Percentiles rank a stretch among this genome's conserved stretches.
These are phyloP conservation scores for Apiosordaria backusii DNA, from an alignment of 495 filamentous ascomycete species.

Conservation along the genomic window DNA sequence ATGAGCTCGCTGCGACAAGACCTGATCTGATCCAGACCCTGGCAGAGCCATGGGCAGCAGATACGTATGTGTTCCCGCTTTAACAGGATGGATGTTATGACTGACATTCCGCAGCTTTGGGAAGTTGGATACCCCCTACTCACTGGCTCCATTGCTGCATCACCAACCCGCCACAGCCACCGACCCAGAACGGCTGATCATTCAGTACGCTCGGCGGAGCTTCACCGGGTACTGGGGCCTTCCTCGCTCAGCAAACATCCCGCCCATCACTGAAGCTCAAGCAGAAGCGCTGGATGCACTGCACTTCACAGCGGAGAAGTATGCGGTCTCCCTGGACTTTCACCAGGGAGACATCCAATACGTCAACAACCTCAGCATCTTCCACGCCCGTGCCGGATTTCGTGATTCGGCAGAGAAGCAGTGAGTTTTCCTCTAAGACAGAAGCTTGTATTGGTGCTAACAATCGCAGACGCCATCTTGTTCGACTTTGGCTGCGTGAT, in stretches of 20 bases:
- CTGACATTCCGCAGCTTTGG: slow-evolving; percentile 17
- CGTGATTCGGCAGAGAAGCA: slow-evolving; percentile 43
- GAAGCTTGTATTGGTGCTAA: not conserved
- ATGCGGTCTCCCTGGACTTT: slow-evolving; percentile 50
- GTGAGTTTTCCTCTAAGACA: slow-evolving; percentile 31
- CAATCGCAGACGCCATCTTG: slow-evolving; percentile 7
- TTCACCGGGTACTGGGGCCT: slow-evolving; percentile 56
- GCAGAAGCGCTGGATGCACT: slow-evolving; percentile 64
- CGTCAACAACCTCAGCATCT: slow-evolving; percentile 51
- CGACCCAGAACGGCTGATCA: slow-evolving; percentile 48
- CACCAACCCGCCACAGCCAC: slow-evolving; percentile 43
- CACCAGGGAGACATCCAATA: slow-evolving; percentile 54
- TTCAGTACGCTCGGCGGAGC: slow-evolving; percentile 54
- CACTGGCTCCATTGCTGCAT: slow-evolving; percentile 44
- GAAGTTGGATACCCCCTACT: slow-evolving; percentile 30
- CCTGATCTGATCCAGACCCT: slow-evolving; percentile 59
- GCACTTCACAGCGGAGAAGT: slow-evolving; percentile 58
- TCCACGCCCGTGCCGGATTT: slow-evolving; percentile 50
- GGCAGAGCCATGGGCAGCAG: slow-evolving; percentile 53
- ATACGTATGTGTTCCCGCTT: slow-evolving; percentile 43
- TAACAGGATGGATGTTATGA: not conserved
- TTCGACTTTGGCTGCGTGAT: slow-evolving; percentile 49
- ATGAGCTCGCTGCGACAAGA: slow-evolving; percentile 57
- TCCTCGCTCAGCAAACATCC: slow-evolving; percentile 50
- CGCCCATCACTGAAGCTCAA: slow-evolving; percentile 61